Evolutionary conservation across 352 stramenopile genomes (phyloP).

Genomic region (Blastocystis sp.): DNA sequence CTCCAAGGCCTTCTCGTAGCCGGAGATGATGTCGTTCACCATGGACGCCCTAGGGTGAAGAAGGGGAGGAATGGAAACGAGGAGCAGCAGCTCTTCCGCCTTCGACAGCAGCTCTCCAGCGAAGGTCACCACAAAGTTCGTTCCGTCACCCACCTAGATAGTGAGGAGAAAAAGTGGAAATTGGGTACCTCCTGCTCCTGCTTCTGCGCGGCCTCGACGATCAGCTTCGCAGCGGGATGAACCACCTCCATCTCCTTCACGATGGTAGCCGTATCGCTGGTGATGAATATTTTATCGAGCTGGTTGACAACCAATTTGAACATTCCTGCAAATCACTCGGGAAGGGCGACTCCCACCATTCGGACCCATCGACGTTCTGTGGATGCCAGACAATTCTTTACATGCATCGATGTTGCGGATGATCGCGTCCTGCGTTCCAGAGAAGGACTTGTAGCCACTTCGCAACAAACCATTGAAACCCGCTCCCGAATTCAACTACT

Average conservation of each 20-base stretch:
- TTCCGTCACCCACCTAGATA: conserved; percentile 82
- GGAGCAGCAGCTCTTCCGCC: conserved; percentile 90
- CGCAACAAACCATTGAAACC: neutral
- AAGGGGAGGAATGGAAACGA: conserved; percentile 68
- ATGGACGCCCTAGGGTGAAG: conserved; percentile 83
- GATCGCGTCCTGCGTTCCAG: conserved; percentile 89
- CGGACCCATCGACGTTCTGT: conserved; percentile 91
- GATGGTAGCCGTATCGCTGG: conserved; percentile 96
- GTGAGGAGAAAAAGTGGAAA: neutral
- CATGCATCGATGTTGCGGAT: conserved; percentile 96
- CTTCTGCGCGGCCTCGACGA: conserved; percentile 93
- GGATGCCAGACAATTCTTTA: conserved; percentile 93
- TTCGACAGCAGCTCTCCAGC: conserved; percentile 92
- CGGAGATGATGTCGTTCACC: conserved; percentile 92
- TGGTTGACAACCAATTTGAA: conserved; percentile 99
- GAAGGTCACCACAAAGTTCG: conserved; percentile 93
- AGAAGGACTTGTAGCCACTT: conserved; percentile 72
- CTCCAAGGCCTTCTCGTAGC: conserved; percentile 90
- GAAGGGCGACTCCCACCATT: conserved; percentile 77
- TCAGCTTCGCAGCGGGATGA: conserved; percentile 95
- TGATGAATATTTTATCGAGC: conserved; percentile 98
- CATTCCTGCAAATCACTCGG: conserved; percentile 76
- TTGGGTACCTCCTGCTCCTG: conserved; percentile 90
- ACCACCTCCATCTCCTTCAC: conserved; percentile 95
- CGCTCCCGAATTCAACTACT: neutral